Evolutionary conservation across 768 basidiomycete species (phyloP).

Genomic region (Tremella fuciformis): DNA sequence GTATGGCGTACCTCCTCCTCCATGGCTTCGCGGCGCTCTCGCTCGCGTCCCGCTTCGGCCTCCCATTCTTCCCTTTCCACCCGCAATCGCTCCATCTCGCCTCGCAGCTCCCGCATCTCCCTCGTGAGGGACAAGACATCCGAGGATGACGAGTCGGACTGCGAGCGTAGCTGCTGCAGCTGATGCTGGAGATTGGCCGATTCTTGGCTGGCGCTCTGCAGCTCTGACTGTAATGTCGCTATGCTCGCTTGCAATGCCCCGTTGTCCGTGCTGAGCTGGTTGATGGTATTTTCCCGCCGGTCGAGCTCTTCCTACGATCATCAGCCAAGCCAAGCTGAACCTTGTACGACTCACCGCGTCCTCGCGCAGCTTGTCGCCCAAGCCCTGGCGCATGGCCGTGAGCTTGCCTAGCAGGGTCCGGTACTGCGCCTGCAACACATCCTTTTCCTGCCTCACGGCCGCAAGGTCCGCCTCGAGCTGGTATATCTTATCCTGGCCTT

Average conservation of each 20-base stretch:
- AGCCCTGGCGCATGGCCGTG: conserved; percentile 84
- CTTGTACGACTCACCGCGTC: conserved; percentile 71
- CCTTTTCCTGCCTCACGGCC: conserved; percentile 77
- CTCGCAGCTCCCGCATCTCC: conserved; percentile 74
- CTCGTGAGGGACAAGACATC: conserved; percentile 53
- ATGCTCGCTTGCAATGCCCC: conserved; percentile 69
- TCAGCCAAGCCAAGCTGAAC: not conserved
- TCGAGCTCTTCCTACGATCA: conserved; percentile 89
- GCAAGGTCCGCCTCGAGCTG: conserved; percentile 72
- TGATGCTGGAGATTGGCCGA: conserved; percentile 67
- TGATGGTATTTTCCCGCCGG: conserved; percentile 78
- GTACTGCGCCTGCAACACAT: conserved; percentile 79
- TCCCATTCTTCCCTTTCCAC: conserved; percentile 79
- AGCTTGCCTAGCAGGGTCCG: conserved; percentile 78
- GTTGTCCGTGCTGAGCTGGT: conserved; percentile 72
- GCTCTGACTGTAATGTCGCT: conserved; percentile 75
- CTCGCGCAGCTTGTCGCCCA: conserved; percentile 91
- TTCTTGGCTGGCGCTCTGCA: conserved; percentile 72
- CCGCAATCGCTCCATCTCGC: conserved; percentile 81
- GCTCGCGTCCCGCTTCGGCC: conserved; percentile 62
- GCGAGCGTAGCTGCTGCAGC: conserved; percentile 55
- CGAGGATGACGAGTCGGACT: conserved; percentile 45
- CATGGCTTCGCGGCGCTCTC: conserved; percentile 68
- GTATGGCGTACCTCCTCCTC: conserved; percentile 60
- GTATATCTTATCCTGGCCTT: conserved; percentile 18